Base-by-base conservation (phyloP, 371 early-diverging fungal genomes). In the Lichtheimia ornata region DNA sequence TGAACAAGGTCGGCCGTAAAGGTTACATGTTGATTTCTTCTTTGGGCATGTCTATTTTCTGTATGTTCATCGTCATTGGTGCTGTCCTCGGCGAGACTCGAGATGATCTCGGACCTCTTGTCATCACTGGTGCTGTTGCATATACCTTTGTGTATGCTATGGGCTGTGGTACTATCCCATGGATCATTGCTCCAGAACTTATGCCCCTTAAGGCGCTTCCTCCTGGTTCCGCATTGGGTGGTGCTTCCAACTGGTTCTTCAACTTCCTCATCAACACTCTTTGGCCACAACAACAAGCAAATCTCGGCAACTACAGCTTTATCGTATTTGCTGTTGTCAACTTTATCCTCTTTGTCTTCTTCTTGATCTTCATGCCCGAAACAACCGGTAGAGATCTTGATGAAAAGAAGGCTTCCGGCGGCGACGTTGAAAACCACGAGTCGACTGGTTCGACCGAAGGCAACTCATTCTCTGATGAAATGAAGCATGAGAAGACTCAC, bases 101-200 rank as follows among this genome's bases (percentile, higher is more conserved):
- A 4, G 35, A 35, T 27, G 62, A 53, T 30, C 58, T 71, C 49
- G 76, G 64, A 28, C 69, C 69, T 18, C 63, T 79, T 20, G 69
- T 74, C 3, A 74, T 79, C 58, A 66, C 76, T 47, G 72, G 64
- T 25, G 77, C 74, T 17, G 56, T 79, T 44, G 25, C 72, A 20
- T 79, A 69, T 50, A 72, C 69, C 12, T 70, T 69, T 30, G 69
- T 74, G 3, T 79, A 79, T 53, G 65, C 67, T 58, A 64, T 76
- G 63, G 79, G 79, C 22, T 79, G 79, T 62, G 79, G 76, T 67
- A 76, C 76, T 5, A 72, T 79, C 56, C 79, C 79, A 12, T 79
- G 79, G 79, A 58, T 79, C 61, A 76, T 76, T 61, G 79, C 79
- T n/a, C 77, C 77, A 4, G 79, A 79, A 64, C 59, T 79, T 12